Base-by-base conservation (phyloP, 2,329 filamentous ascomycete genomes). In the Hyphodiscus sp. region DNA sequence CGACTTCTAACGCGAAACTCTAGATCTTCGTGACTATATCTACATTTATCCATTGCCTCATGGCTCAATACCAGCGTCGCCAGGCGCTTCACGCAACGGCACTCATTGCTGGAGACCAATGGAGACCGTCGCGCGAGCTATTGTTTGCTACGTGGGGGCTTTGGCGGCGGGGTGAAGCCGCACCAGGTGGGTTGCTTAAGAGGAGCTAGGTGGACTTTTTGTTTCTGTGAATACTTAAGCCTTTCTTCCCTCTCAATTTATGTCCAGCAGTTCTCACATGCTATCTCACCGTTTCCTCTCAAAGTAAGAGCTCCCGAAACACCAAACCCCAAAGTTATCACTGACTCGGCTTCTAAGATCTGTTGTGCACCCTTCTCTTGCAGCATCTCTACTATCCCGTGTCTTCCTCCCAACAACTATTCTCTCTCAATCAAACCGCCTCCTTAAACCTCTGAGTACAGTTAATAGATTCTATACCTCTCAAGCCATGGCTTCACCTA, bases 401-500 rank as follows among this genome's bases (percentile, higher is more conserved):
- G 13, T 38, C 33, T n/a, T 38, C 33, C 16, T 33, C 29, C 33
- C 33, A 13, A 38, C 8, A 26, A 8, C 33, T 4, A 15, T 4
- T n/a, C 4, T 38, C 13, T 15, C 33, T n/a, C 11, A 13, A n/a
- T 38, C 33, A 38, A 38, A 38, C 16, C 33, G 33, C 5, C 13
- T 13, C 30, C 4, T 38, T 50, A 49, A 38, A 51, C 26, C 20
- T 45, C 13, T 41, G 49, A 20, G 41, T 56, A 47, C 47, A 41
- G 20, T 45, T 51, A 29, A 47, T 19, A 53, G 47, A 57, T 53
- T 49, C 48, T 54, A 51, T 29, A 47, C 50, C 44, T 53, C 53
- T 41, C 30, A 51, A 58, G 57, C 23, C 51, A 71, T 70, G 67
- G 54, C 66, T 49, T 53, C 61, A 16, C 63, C 69, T 47, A 73